A percentile compares a stretch with the other conserved stretches of the same genome.
Evolutionary conservation across 2,329 filamentous ascomycete genomes (phyloP).

Genomic region (Talaromyces funiculosus): DNA sequence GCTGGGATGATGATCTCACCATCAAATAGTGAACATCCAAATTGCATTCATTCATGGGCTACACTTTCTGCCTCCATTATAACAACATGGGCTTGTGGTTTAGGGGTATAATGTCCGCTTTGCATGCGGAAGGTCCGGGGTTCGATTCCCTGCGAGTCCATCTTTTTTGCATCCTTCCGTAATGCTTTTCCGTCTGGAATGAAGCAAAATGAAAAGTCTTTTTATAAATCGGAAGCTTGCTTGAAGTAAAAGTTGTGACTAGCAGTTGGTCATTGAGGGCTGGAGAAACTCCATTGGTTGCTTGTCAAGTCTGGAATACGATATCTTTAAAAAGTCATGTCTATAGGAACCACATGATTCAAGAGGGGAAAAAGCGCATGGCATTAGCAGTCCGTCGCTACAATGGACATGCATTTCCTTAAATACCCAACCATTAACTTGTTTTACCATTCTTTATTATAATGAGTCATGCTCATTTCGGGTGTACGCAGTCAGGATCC

Average conservation of each 20-base stretch:
- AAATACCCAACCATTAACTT: too few species aligned
- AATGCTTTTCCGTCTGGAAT: too few species aligned
- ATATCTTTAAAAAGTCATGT: not conserved
- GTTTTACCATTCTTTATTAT: too few species aligned
- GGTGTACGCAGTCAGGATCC: not conserved
- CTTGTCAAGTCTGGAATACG: not conserved
- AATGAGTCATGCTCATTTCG: slow-evolving; percentile 1
- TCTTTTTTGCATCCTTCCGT: not conserved
- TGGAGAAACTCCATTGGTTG: not conserved
- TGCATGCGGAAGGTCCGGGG: slow-evolving; percentile 4
- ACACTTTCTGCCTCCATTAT: not conserved
- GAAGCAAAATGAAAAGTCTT: too few species aligned
- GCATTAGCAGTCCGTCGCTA: not conserved
- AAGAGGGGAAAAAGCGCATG: not conserved
- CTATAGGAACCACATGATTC: too few species aligned
- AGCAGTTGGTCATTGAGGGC: not conserved
- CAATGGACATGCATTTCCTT: not conserved
- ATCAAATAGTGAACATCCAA: not conserved
- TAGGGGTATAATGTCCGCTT: slow-evolving; percentile 5
- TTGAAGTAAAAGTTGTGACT: not conserved
- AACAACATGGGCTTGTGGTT: not conserved
- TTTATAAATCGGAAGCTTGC: too few species aligned
- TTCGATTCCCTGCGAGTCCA: slow-evolving; percentile 4
- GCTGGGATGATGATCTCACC: not conserved
- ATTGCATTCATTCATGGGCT: not conserved